Evolutionary conservation across 2,329 filamentous ascomycete genomes (phyloP), one percentile per base, ranked within the genome.

Genomic region (Curvularia spicifera): DNA sequence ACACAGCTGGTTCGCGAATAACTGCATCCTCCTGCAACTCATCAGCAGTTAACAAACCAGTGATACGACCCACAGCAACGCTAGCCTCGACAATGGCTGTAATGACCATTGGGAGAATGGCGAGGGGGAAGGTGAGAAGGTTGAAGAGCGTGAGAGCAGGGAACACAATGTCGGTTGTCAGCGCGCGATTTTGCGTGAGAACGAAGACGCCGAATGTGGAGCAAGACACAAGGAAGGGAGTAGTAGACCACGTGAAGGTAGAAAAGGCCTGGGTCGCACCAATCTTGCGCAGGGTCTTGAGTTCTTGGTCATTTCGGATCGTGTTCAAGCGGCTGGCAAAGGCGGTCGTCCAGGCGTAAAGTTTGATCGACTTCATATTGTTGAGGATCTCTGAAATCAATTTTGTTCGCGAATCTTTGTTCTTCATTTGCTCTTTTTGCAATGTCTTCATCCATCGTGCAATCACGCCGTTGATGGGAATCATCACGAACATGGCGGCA

Each of bases 311-410:
- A 78, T 99, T 99, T 78, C 95, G 88, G 60, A 99, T 93, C 76
- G 91, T 91, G 79, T 95, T 98, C 58, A 99, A 87, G 79, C 96
- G 97, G 78, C 93, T 95, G 89, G 97, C 97, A 75, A 99, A 99
- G 13, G 95, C 94, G 29, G 89, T 90, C 31, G 93, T 94, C 95
- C 95, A 99, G 29, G 95, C 95, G 76, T 97, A 99, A 20, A 99
- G 86, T 81, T 99, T 99, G 82, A 99, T 83, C 74, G 93, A 96
- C 82, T 99, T 99, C 91, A 99, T 99, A 79, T 98, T 98, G 83
- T 96, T 97, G 72, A 99, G 83, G 66, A 99, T 99, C 60, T 99
- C 95, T 6, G 94, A 96, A 83, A 98, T 97, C 57, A 99, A 81
- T 49, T 94, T 87, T 46, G 93, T 97, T 72, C 95, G 87, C 39